Conservation (phyloP, 1,284 basidiomycete species). For the Trichosporon inkin region DNA sequence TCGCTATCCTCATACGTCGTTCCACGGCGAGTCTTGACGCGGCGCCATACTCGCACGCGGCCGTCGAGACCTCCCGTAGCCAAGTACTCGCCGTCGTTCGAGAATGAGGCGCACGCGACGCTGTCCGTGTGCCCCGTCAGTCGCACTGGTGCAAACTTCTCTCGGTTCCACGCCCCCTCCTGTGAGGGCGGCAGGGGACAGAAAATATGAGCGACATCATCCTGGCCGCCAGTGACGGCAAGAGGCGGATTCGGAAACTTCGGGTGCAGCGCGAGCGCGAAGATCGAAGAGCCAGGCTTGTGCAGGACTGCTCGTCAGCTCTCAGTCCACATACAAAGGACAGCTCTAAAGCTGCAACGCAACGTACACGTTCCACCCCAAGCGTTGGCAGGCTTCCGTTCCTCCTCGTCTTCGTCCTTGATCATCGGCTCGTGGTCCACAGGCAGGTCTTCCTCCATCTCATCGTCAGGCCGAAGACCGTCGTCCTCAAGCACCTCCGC, state of each 20-base stretch:
- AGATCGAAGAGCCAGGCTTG: constrained; percentile 62
- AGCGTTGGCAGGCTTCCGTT: constrained; percentile 29
- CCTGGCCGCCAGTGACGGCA: constrained; percentile 88
- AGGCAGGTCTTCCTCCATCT: constrained; percentile 42
- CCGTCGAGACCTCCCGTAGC: constrained; percentile 98
- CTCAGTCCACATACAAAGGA: no score
- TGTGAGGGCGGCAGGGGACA: constrained; percentile 36
- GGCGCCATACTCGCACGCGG: constrained; percentile 82
- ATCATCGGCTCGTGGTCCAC: constrained; percentile 34
- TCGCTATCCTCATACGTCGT: constrained; percentile 8
- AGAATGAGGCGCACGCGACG: constrained; percentile 76
- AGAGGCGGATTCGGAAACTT: constrained; percentile 69
- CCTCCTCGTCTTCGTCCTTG: constrained; percentile 22
- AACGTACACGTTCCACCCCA: constrained; percentile 28
- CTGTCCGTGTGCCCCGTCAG: constrained; percentile 90
- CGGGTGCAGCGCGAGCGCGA: constrained; percentile 74
- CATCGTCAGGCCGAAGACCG: constrained; percentile 57
- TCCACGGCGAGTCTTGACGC: constrained; percentile 52
- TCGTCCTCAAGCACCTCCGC: constrained; percentile 56
- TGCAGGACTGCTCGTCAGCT: constrained; percentile 41
- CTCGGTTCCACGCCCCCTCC: constrained; percentile 44
- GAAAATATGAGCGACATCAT: constrained; percentile 90
- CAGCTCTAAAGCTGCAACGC: background rate
- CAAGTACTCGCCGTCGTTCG: constrained; percentile 80
- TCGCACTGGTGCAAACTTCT: constrained; percentile 73